Percentiles rank a stretch among this genome's conserved stretches.
These are phyloP conservation scores for Hibiscus syriacus DNA, from an alignment of 345 rosid species.

Conservation along the genomic window DNA sequence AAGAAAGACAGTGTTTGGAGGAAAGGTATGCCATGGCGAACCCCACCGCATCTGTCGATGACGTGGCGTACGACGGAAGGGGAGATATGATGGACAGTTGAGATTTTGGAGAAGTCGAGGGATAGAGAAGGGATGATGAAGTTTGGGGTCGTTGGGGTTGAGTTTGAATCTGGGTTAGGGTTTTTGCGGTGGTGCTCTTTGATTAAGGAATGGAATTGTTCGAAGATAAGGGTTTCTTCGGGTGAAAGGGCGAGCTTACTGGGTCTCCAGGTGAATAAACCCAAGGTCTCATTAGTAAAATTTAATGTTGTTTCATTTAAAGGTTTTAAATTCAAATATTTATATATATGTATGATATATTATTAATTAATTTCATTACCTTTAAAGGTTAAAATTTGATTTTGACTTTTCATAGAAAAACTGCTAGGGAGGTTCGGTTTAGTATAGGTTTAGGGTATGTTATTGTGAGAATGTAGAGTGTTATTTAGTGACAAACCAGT, in stretches of 20 bases:
- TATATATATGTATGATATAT: too few species aligned
- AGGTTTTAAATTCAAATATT: too few species aligned
- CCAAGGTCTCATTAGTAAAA: too few species aligned
- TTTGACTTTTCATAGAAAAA: too few species aligned
- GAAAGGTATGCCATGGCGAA: slow-evolving; percentile 80
- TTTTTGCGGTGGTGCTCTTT: slow-evolving; percentile 75
- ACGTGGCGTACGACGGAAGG: slow-evolving; percentile 44
- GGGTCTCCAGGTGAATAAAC: too few species aligned
- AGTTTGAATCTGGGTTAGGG: slow-evolving; percentile 32
- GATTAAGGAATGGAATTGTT: slow-evolving; percentile 51
- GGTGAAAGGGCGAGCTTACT: slow-evolving; percentile 30
- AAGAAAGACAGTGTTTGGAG: slow-evolving; percentile 66
- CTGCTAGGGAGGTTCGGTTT: too few species aligned
- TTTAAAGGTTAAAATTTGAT: too few species aligned
- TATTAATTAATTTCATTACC: too few species aligned
- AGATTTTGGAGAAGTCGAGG: slow-evolving; percentile 45
- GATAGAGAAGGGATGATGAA: slow-evolving; percentile 59
- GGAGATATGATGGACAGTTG: slow-evolving; percentile 31
- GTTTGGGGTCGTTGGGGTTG: slow-evolving; percentile 29
- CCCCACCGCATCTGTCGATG: slow-evolving; percentile 51
- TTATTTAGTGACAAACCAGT: too few species aligned
- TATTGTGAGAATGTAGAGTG: too few species aligned
- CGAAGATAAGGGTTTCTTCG: slow-evolving; percentile 45
- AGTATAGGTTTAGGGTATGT: too few species aligned
- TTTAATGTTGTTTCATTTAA: too few species aligned